Evolutionary conservation across 129 eudicot species (phyloP), one percentile per base, ranked within the genome.

Genomic region (Heracleum sosnowskyi): DNA sequence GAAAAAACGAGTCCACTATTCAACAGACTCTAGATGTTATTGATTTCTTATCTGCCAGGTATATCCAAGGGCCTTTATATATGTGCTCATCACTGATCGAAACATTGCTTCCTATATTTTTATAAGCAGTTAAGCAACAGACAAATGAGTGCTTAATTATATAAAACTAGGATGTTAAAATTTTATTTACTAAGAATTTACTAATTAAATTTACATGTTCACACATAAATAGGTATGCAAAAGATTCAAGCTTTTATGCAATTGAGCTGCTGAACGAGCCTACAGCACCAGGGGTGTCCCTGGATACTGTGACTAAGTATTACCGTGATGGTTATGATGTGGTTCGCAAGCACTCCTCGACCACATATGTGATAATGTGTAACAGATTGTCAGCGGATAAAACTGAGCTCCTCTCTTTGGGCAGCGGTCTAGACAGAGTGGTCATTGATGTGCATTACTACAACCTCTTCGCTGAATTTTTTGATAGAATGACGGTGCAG

Each of bases 201-300:
- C 33, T 2, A 57, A 24, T n/a, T n/a, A n/a, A n/a, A n/a, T 53
- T 7, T 53, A 22, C 9, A 42, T 28, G 2, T 13, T 41, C 7
- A 8, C 74, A 69, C 74, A 72, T 39, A 40, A 24, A 24, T 53
- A 92, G 97, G 84, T 90, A 90, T 44, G 84, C 88, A 0, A 62
- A 20, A 46, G 82, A 84, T 72, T 85, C 93, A 73, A 89, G 89
- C 57, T 79, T 89, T 26, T 86, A 82, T 8, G 97, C 88, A 6
- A 84, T 91, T 33, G 93, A 89, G 80, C 83, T 91, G 74, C 77
- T 91, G 45, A 91, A 91, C 40, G 97, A 91, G 89, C 97, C 93
- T 7, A 79, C 34, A n/a, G 73, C 92, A n/a, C 77, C 88, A 3
- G 88, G 88, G 71, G 92, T 85, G 12, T 63, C 89, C 2, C 53